Evolutionary conservation across 2,329 filamentous ascomycete species (phyloP), one percentile per base, ranked within the genome.

Genomic region (Coleophoma eucalyptorum): DNA sequence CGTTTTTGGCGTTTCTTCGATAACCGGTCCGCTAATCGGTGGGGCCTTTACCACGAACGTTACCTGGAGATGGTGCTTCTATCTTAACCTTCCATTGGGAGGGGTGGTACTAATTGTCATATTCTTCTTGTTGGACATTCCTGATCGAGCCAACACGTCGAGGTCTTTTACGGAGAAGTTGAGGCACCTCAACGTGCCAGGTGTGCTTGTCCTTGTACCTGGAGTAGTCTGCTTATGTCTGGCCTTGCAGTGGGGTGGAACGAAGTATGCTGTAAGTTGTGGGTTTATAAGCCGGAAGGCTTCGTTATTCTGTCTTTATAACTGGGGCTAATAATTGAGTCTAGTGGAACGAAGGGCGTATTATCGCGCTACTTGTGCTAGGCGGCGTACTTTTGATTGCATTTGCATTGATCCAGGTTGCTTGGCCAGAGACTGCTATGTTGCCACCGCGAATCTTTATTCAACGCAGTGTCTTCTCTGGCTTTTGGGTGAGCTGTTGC

Each of bases 141-240:
- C n/a, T n/a, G n/a, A n/a, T n/a, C n/a, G n/a, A n/a, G n/a, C n/a
- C n/a, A n/a, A n/a, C n/a, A n/a, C n/a, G n/a, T n/a, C n/a, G n/a
- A n/a, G n/a, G n/a, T n/a, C n/a, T n/a, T n/a, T n/a, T n/a, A n/a
- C n/a, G n/a, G n/a, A n/a, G n/a, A 65, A 2, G n/a, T n/a, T n/a
- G n/a, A n/a, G n/a, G n/a, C 59, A 55, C 4, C 70, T 46, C 26
- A 46, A 35, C 37, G 15, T 77, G 21, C 75, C 74, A 4, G 68
- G 77, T 49, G 72, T 71, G n/a, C 81, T 78, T 2, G 58, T 76
- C 2, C 80, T 80, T 10, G 78, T 86, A n/a, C 60, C 66, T 1
- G 70, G 75, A 55, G 69, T 77, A 61, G 75, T 77, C 49, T 64
- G 69, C 3, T 32, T 69, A 10, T 74, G 74, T 2, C 65, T 68